These are phyloP conservation scores for Typha latifolia DNA, from an alignment of 176 grass and related monocot genomes.

Conservation along the genomic window DNA sequence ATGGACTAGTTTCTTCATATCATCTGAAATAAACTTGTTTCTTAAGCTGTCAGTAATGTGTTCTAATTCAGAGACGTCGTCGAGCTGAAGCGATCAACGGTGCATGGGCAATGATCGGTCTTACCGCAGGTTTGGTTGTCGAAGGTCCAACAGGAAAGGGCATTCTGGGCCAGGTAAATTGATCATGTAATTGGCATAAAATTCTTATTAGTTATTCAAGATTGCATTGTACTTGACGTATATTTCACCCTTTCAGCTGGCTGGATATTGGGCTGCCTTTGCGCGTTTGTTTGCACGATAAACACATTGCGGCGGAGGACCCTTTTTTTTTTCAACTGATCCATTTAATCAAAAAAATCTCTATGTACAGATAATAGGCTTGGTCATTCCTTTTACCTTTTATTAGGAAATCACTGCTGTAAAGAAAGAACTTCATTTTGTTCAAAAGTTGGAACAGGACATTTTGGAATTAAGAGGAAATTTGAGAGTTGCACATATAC, in stretches of 20 bases:
- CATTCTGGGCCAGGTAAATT: constrained; percentile 73
- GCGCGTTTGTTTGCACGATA: constrained; percentile 37
- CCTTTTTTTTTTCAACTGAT: too few species aligned
- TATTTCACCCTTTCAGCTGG: constrained; percentile 52
- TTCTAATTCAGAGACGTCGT: constrained; percentile 46
- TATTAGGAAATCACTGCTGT: too few species aligned
- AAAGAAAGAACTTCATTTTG: too few species aligned
- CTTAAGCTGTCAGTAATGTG: not conserved
- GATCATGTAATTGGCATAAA: not conserved
- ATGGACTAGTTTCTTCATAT: too few species aligned
- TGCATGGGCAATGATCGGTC: constrained; percentile 74
- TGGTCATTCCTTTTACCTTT: too few species aligned
- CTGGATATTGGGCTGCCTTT: constrained; percentile 54
- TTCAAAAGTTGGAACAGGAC: too few species aligned
- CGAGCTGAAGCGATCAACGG: constrained; percentile 88
- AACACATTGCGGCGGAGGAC: not conserved
- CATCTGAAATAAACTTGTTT: not conserved
- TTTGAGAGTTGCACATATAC: too few species aligned
- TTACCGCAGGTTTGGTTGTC: constrained; percentile 59
- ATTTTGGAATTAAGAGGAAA: too few species aligned
- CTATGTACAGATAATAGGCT: too few species aligned
- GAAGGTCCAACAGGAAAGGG: constrained; percentile 94
- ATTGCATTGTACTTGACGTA: not conserved
- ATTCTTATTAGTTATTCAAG: constrained; percentile 10
- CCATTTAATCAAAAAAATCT: too few species aligned